These are phyloP conservation scores for Solanum tarapatanum DNA, from an alignment of 257 asterid genomes.

Conservation along the genomic window DNA sequence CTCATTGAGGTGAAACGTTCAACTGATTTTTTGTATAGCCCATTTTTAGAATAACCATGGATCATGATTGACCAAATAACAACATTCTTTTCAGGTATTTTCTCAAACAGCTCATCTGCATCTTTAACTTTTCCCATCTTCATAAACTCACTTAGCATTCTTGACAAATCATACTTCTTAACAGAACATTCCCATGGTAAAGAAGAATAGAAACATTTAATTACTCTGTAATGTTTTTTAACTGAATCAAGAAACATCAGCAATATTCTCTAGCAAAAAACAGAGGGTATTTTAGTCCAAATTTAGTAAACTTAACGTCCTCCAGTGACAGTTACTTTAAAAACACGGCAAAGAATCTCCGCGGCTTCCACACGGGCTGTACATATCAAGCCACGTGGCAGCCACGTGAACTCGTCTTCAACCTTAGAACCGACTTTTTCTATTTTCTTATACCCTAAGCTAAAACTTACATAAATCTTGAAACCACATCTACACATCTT, in stretches of 20 bases:
- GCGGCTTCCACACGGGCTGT: neutral
- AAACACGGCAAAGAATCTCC: neutral
- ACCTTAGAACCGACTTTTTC: neutral
- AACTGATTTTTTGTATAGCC: neutral
- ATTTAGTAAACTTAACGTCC: neutral
- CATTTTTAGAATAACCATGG: conserved; percentile 13
- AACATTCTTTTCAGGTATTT: conserved; percentile 8
- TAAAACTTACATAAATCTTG: neutral
- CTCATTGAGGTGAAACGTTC: conserved; percentile 3
- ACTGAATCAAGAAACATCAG: neutral
- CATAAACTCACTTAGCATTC: neutral
- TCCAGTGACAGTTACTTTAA: neutral
- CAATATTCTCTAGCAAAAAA: neutral
- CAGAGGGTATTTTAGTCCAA: neutral
- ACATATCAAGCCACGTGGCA: neutral
- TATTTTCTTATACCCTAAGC: neutral
- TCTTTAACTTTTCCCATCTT: neutral
- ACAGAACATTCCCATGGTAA: neutral
- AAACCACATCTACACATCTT: neutral
- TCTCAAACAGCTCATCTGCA: conserved; percentile 7
- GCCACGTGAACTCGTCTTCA: neutral
- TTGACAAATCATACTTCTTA: neutral
- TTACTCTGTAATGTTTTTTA: neutral
- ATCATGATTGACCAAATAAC: conserved; percentile 11
- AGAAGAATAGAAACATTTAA: neutral